These are phyloP conservation scores for Aspergillus sp. DNA, from an alignment of 2,329 filamentous ascomycete species.

Conservation along the genomic window DNA sequence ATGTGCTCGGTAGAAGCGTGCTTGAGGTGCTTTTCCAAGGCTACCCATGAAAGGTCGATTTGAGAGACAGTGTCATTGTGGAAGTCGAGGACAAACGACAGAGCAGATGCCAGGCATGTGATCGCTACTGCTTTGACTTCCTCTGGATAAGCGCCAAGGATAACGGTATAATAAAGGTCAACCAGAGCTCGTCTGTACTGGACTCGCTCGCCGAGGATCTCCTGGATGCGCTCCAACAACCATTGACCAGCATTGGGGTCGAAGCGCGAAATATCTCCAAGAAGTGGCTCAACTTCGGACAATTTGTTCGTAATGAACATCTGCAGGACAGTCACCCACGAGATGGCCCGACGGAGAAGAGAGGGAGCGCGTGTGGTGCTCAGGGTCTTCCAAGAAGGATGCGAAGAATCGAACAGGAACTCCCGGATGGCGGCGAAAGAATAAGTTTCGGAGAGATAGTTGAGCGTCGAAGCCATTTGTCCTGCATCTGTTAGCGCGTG, in stretches of 20 bases:
- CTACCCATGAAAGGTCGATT: conserved; percentile 31
- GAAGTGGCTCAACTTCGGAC: conserved; percentile 23
- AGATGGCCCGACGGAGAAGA: conserved; percentile 37
- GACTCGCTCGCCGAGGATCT: conserved; percentile 24
- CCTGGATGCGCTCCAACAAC: conserved; percentile 36
- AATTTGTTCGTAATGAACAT: conserved; percentile 23
- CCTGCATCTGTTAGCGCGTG: conserved; percentile 21
- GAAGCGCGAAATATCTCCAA: conserved; percentile 28
- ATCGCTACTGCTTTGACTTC: conserved; percentile 33
- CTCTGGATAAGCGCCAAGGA: conserved; percentile 28
- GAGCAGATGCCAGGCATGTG: conserved; percentile 35
- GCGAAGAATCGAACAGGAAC: conserved; percentile 30
- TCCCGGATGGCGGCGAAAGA: conserved; percentile 30
- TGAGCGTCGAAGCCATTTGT: conserved; percentile 21
- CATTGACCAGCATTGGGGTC: conserved; percentile 39
- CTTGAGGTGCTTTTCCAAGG: conserved; percentile 29
- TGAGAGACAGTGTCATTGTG: conserved; percentile 18
- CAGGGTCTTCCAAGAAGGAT: conserved; percentile 28
- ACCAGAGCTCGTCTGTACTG: conserved; percentile 27
- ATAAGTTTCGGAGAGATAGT: conserved; percentile 26
- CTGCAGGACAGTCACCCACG: conserved; percentile 33
- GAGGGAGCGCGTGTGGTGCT: conserved; percentile 36
- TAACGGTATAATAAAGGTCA: conserved; percentile 33
- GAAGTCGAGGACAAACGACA: conserved; percentile 31
- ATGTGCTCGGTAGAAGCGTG: conserved; percentile 24